phyloP scores from a whole-genome alignment of 1,284 basidiomycete genomes.

The Sanghuangporus baumii region DNA sequence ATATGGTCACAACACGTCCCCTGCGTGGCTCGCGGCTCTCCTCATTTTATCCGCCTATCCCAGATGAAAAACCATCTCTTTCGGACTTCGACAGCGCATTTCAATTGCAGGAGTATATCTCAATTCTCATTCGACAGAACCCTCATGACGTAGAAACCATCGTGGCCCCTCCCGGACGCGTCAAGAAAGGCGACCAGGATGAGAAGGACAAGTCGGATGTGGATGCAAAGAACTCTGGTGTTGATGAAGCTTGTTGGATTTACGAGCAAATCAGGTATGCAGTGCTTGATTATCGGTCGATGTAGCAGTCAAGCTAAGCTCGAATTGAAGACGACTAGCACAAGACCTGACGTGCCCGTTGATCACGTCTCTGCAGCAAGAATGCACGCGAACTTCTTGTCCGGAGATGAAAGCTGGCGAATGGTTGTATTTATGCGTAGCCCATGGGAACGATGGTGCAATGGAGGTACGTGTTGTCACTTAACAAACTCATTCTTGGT shows the following conservation, averaged over 20 bases:
- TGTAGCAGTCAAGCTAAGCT: background rate
- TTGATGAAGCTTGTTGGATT: slow-evolving; percentile 87
- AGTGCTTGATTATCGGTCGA: background rate
- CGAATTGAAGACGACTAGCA: slow-evolving; percentile 67
- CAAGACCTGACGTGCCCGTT: slow-evolving; percentile 90
- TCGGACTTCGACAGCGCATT: slow-evolving; percentile 83
- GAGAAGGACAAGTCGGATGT: slow-evolving; percentile 29
- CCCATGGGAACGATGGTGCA: slow-evolving; percentile 75
- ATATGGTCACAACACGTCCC: slow-evolving; percentile 34
- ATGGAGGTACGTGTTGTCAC: slow-evolving; percentile 52
- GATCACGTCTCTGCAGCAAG: slow-evolving; percentile 79
- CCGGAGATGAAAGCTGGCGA: slow-evolving; percentile 97
- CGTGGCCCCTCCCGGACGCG: slow-evolving; percentile 62
- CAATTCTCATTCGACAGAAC: slow-evolving; percentile 77
- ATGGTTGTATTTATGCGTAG: slow-evolving; percentile 95
- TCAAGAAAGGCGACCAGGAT: slow-evolving; percentile 31
- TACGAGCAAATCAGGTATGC: slow-evolving; percentile 88
- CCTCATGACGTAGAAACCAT: slow-evolving; percentile 86
- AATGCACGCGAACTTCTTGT: slow-evolving; percentile 81
- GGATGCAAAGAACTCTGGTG: slow-evolving; percentile 42
- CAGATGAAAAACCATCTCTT: slow-evolving; percentile 46
- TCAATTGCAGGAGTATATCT: slow-evolving; percentile 93
- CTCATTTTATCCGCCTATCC: slow-evolving; percentile 70
- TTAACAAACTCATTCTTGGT: background rate
- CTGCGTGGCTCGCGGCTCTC: slow-evolving; percentile 70